Evolutionary conservation across 2,329 filamentous ascomycete species (phyloP), one percentile per base, ranked within the genome.

Genomic region (Chaetomium sp.): DNA sequence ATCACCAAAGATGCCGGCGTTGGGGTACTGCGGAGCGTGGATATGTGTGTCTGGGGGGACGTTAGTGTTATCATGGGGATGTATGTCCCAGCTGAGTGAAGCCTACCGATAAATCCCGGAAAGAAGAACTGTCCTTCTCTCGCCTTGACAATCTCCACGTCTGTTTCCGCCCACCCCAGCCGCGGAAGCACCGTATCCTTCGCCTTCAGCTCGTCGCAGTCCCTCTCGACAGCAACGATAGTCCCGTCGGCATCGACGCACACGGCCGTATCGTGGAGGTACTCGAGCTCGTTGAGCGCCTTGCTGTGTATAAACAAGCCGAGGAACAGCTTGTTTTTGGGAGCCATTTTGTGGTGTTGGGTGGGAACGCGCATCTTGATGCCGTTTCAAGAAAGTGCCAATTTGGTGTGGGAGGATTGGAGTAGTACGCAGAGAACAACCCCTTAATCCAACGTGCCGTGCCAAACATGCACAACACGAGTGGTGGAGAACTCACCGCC

Each of bases 1-100:
- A 70, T 93, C 95, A 73, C 95, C 95, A 75, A 98, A 98, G 68
- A 99, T 89, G 65, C 95, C 95, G 1, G 87, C 87, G 74, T 99
- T 99, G 64, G 94, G 93, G 73, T 97, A 97, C 79, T 99, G 95
- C 0, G 93, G 86, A 9, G 95, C 95, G 75, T 99, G 95, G 64
- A 97, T 90, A 76, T 99, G 95, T 0, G 95, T 97, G 77, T 99
- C 94, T 94, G 67, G n/a, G 16, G 51, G 23, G 12, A 7, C 7
- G 38, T 42, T n/a, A 42, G 38, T n/a, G 16, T 4, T 42, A 16
- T 42, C 13, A 16, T 42, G 38, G 4, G 3, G 16, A 16, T n/a
- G 38, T 16, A 42, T 19, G 38, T 42, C 38, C 3, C 19, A n/a
- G 9, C 45, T 23, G 19, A 47, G 45, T 9, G 45, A 23, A n/a